A percentile compares a stretch with the other conserved stretches of the same genome.
These are phyloP conservation scores for Discostella stelligera DNA, from an alignment of 352 stramenopile genomes.

Conservation along the genomic window DNA sequence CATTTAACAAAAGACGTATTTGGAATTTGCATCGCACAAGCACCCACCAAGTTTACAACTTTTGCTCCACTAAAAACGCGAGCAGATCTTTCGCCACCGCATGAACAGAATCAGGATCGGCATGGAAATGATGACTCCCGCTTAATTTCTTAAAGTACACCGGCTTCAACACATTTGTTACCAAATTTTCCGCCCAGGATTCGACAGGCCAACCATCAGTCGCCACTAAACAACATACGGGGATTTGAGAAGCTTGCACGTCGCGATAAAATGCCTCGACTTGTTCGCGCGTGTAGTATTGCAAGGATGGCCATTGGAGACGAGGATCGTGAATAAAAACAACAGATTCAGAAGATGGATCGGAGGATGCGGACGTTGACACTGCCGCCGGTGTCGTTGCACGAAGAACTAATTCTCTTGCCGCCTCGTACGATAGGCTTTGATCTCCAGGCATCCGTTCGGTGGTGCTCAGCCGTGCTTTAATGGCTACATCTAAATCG, in stretches of 20 bases:
- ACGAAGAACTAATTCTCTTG: constrained; percentile 60
- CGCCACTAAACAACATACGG: constrained; percentile 56
- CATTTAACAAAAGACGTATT: no score
- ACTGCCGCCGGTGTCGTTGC: constrained; percentile 31
- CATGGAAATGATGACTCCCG: constrained; percentile 80
- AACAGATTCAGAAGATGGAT: constrained; percentile 23
- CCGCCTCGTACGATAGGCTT: constrained; percentile 65
- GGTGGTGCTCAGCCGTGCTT: constrained; percentile 54
- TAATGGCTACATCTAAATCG: constrained; percentile 50
- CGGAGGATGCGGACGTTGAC: constrained; percentile 1
- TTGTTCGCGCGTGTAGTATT: constrained; percentile 70
- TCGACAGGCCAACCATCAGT: constrained; percentile 67
- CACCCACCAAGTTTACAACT: not conserved
- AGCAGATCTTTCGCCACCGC: constrained; percentile 30
- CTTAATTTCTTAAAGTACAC: constrained; percentile 43
- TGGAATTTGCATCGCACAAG: not conserved
- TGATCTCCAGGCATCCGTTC: constrained; percentile 71
- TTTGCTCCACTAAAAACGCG: constrained; percentile 33
- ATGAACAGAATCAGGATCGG: constrained; percentile 61
- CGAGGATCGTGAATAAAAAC: constrained; percentile 66
- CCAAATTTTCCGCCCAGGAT: constrained; percentile 12
- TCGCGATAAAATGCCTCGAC: constrained; percentile 51
- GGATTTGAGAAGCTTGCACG: constrained; percentile 41
- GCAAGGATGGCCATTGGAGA: constrained; percentile 68
- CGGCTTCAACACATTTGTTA: constrained; percentile 49